These are phyloP conservation scores for Orbilia javanica DNA, from an alignment of 2,329 filamentous ascomycete genomes.

Conservation along the genomic window DNA sequence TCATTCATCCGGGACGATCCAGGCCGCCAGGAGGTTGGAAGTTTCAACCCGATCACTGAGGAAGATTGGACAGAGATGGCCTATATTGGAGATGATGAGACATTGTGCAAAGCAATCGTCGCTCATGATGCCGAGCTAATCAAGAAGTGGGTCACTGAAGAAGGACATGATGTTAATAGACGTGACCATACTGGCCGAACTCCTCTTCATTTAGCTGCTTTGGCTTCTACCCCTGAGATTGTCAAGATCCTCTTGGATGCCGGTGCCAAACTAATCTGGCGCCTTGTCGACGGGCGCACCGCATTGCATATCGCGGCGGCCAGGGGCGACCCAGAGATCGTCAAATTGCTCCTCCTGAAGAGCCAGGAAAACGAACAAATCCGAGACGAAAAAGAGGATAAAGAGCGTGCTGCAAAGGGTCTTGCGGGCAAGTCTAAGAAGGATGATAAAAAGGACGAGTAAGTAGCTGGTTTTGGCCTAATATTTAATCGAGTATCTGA, in stretches of 20 bases:
- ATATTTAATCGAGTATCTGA: neutral
- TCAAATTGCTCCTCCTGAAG: constrained; percentile 78
- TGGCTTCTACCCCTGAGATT: constrained; percentile 75
- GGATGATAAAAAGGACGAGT: constrained; percentile 59
- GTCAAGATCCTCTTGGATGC: constrained; percentile 78
- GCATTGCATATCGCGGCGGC: constrained; percentile 84
- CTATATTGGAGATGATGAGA: constrained; percentile 82
- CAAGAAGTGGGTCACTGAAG: constrained; percentile 76
- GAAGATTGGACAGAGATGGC: constrained; percentile 74
- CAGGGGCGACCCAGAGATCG: constrained; percentile 76
- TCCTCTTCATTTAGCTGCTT: constrained; percentile 81
- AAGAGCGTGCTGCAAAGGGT: constrained; percentile 64
- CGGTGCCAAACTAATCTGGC: constrained; percentile 78
- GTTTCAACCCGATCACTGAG: constrained; percentile 61
- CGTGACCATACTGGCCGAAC: constrained; percentile 83
- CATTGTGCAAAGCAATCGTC: constrained; percentile 84
- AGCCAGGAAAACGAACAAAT: constrained; percentile 80
- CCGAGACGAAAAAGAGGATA: constrained; percentile 72
- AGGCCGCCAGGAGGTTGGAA: constrained; percentile 78
- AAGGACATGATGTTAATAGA: constrained; percentile 77
- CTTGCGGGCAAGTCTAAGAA: constrained; percentile 61
- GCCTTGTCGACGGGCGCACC: constrained; percentile 82
- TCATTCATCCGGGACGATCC: constrained; percentile 84
- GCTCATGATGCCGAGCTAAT: constrained; percentile 79
- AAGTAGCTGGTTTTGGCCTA: constrained; percentile 1